Base-by-base conservation (phyloP, 768 basidiomycete genomes). In the Rhodotorula diobovata region DNA sequence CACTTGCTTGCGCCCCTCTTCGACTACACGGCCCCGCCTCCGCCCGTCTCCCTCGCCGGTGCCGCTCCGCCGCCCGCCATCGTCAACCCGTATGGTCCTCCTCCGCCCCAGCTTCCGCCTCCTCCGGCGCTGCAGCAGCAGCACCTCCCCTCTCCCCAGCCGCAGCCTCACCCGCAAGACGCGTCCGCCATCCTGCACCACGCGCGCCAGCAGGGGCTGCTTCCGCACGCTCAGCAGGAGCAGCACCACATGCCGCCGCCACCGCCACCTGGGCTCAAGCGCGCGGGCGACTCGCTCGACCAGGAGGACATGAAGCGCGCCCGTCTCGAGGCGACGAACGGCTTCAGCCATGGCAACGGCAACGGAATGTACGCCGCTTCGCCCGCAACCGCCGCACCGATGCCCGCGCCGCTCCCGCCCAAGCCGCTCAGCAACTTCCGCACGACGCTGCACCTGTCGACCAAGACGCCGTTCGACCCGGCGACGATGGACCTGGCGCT, bases 1-100 rank as follows among this genome's bases (percentile, higher is more conserved):
- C 87, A 89, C 57, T 84, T 96, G 63, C 85, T 99, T 67, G 84
- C 88, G 2, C 93, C 94, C 4, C 84, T 99, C 70, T 95, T 99
- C 81, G 94, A 97, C 81, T 75, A 75, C 64, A 71, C 73, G 28
- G 63, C 70, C 20, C 70, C 70, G 15, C 73, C 73, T 18, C 63
- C 73, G 28, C 73, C 73, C 35, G 60, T 57, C 35, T n/a, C 69
- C 2, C 63, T 68, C 51, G 43, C 37, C 51, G 59, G 61, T 15
- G 64, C 61, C 35, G 45, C 65, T 5, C 43, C 65, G 23, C 72
- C 72, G 2, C 67, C 60, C 7, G 46, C 67, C 30, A 68, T 70
- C 54, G 34, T 41, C 23, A 67, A 69, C 58, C 64, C 60, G 32
- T 73, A 69, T 37, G 73, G 59, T 5, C 28, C 51, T 7, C 6